Evolutionary conservation across 805 yeast genomes (phyloP).

Genomic region (Wickerhamiella lipophila): DNA sequence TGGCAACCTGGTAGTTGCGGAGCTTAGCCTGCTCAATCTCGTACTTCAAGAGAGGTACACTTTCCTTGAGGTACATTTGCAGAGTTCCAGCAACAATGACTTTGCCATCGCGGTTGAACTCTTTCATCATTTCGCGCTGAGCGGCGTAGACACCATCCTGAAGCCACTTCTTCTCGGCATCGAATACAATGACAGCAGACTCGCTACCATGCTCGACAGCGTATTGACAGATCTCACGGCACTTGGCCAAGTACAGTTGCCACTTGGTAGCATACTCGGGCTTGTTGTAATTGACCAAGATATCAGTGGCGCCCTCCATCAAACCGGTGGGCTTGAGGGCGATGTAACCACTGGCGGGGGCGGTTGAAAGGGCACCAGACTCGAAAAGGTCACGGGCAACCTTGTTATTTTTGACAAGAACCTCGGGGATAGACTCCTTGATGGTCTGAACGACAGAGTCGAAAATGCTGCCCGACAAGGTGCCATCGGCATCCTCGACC

Average conservation of each 20-base stretch:
- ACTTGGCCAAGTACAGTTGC: slow-evolving; percentile 49
- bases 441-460: slow-evolving; percentile 29
- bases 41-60: slow-evolving; percentile 43
- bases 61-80: slow-evolving; percentile 78
- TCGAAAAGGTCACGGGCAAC: slow-evolving; percentile 22
- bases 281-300: slow-evolving; percentile 47
- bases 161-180: slow-evolving; percentile 80
- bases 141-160: slow-evolving; percentile 86
- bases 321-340: slow-evolving; percentile 92
- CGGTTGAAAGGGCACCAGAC: slow-evolving; percentile 37
- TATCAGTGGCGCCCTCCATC: slow-evolving; percentile 60
- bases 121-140: slow-evolving; percentile 66
- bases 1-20: slow-evolving; percentile 56
- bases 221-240: slow-evolving; percentile 48
- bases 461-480: slow-evolving; percentile 31
- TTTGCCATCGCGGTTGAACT: slow-evolving; percentile 52
- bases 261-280: slow-evolving; percentile 42
- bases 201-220: slow-evolving; percentile 31
- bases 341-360: slow-evolving; percentile 79
- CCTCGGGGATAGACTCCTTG: slow-evolving; percentile 49
- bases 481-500: slow-evolving; percentile 84
- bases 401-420: slow-evolving; percentile 47
- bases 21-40: slow-evolving; percentile 56
- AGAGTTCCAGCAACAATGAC: slow-evolving; percentile 74
- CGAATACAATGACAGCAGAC: slow-evolving; percentile 55